Percentiles rank a stretch among this genome's conserved stretches.
Conservation (phyloP, 2,329 filamentous ascomycete genomes). For the Hymenoscyphus scutula region DNA sequence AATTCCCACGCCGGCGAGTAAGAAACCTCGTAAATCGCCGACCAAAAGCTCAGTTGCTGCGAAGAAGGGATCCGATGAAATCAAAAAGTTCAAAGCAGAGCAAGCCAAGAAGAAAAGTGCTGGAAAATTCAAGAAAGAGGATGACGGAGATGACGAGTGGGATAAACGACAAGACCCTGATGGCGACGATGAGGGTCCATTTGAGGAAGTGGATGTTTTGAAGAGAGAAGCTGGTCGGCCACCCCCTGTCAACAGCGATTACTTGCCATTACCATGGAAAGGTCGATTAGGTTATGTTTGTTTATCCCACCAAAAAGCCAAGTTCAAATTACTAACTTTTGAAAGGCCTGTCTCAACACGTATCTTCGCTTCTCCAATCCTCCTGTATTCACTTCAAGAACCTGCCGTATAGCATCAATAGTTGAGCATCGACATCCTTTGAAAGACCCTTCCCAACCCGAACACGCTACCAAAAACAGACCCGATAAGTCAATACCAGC, state of each 20-base stretch:
- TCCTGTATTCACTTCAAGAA: conserved; percentile 85
- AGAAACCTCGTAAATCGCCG: conserved; percentile 31
- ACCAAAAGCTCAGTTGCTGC: conserved; percentile 35
- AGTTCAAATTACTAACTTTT: not conserved
- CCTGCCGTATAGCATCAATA: conserved; percentile 87
- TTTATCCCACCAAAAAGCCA: not conserved
- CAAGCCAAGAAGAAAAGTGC: conserved; percentile 33
- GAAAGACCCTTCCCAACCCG: conserved; percentile 68
- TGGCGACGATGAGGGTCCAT: conserved; percentile 29
- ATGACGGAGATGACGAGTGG: conserved; percentile 29
- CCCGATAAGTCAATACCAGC: conserved; percentile 72
- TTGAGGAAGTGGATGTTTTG: conserved; percentile 32
- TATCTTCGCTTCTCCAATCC: conserved; percentile 80
- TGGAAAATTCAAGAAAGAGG: conserved; percentile 27
- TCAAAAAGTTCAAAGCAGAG: conserved; percentile 34
- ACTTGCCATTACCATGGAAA: conserved; percentile 85
- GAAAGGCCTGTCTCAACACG: conserved; percentile 82
- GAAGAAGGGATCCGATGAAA: conserved; percentile 36
- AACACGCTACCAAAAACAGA: conserved; percentile 81
- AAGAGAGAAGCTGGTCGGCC: conserved; percentile 41
- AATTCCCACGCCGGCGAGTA: conserved; percentile 16
- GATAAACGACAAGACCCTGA: conserved; percentile 32
- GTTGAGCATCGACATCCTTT: conserved; percentile 84
- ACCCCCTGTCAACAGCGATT: conserved; percentile 78
- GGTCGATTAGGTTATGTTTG: conserved; percentile 84